phyloP scores from a whole-genome alignment of 176 grass and related monocot genomes.

The Themeda triandra region DNA sequence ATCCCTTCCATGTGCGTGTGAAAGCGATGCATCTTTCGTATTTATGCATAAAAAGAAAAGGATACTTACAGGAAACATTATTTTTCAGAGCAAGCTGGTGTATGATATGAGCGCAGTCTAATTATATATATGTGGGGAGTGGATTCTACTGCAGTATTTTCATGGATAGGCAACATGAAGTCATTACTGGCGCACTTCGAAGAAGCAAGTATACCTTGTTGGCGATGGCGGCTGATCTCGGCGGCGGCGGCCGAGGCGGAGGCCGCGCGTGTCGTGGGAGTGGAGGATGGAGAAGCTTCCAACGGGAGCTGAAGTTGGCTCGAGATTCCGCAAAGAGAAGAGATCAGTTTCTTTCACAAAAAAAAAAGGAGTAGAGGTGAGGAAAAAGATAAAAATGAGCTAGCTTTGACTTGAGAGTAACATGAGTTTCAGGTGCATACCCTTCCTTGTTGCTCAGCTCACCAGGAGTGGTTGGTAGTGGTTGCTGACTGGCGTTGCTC shows the following conservation, averaged over 20 bases:
- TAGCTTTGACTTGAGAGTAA: not conserved
- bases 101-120: not conserved
- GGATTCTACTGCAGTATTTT: conserved; percentile 16
- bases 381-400: not conserved
- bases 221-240: conserved; percentile 6
- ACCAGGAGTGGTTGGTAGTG: not conserved
- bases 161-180: not conserved
- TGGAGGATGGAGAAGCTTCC: not conserved
- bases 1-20: not conserved
- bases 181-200: not conserved
- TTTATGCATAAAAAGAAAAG: not conserved
- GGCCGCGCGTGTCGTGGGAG: conserved; percentile 9
- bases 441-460: conserved; percentile 5
- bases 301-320: not conserved
- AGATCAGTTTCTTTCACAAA: too few relatives aligned
- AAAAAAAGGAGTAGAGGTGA: too few relatives aligned
- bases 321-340: conserved; percentile 8
- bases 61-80: conserved; percentile 19
- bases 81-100: not conserved
- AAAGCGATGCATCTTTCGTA: conserved; percentile 16
- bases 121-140: conserved; percentile 8
- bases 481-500: not conserved
- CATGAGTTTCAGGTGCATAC: not conserved
- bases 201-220: not conserved
- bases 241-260: not conserved